Evolutionary conservation across 306 rosid genomes (phyloP), one percentile per base, ranked within the genome.

Genomic region (Psophocarpus tetragonolobus): DNA sequence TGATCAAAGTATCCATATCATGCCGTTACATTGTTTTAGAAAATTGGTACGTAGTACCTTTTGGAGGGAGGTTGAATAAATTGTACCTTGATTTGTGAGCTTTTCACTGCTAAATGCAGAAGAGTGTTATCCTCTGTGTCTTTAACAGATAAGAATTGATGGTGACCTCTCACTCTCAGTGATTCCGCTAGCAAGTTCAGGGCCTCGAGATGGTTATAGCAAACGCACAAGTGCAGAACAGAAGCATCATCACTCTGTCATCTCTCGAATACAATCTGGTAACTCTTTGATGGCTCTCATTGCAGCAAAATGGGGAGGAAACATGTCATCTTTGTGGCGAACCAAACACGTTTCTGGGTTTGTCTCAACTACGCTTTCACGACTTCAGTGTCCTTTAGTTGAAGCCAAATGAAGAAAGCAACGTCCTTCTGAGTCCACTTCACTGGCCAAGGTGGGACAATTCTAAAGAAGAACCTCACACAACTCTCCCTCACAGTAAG

Each of bases 371-470:
- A 56, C 3, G 53, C 47, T 65, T 80, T 76, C 21, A 76, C 87
- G 0, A 76, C 47, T 13, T 80, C 76, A 35, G 77, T 80, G 82
- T 1, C 85, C 87, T 27, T 56, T 61, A 5, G 69, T 73, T 0
- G 84, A 71, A 20, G 87, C 82, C 3, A 80, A 45, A 57, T 84
- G 85, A 76, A 84, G 85, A 81, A 85, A 80, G 13, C 54, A 63
- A 36, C 73, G 85, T 23, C 85, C 87, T 54, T 71, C 47, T 26
- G 80, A 76, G 74, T 80, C 39, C 10, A 45, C 61, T 71, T 80
- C 84, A 42, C 1, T 13, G 1, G 71, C 79, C 15, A 71, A 48
- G 45, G 17, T 26, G 1, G 69, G 80, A 36, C 73, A 72, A 2
- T 2, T 56, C 35, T 6, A 0, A 4, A 84, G 80, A 66, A 84